These are phyloP conservation scores for Neoarthrinium moseri DNA, from an alignment of 2,329 filamentous ascomycete genomes.

Conservation along the genomic window DNA sequence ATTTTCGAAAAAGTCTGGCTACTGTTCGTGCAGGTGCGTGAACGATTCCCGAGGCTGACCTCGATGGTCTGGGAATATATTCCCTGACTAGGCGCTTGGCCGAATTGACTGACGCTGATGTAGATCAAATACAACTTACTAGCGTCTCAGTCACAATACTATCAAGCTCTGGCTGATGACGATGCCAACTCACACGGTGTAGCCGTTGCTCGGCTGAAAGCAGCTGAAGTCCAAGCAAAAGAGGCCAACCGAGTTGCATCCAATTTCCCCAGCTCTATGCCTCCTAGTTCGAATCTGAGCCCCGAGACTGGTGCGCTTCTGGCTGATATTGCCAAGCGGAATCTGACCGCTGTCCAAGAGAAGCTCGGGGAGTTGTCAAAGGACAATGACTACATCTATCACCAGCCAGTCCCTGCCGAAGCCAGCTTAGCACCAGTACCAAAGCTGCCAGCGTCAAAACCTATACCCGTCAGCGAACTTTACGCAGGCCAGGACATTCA, in stretches of 20 bases:
- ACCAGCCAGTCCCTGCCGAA: constrained; percentile 85
- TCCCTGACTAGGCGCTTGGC: too few relatives aligned
- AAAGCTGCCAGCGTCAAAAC: constrained; percentile 92
- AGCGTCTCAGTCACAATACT: constrained; percentile 86
- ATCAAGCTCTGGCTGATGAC: constrained; percentile 86
- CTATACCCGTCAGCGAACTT: constrained; percentile 92
- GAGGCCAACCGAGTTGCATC: constrained; percentile 76
- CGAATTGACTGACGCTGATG: too few relatives aligned
- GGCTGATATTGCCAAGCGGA: constrained; percentile 80
- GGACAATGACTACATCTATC: constrained; percentile 98
- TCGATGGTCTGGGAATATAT: too few relatives aligned
- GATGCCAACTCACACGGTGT: constrained; percentile 85
- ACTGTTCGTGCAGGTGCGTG: constrained; percentile 70
- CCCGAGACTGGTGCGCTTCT: constrained; percentile 75
- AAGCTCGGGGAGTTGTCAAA: constrained; percentile 75
- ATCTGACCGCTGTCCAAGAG: constrained; percentile 76
- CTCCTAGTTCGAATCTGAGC: constrained; percentile 78
- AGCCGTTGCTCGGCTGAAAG: constrained; percentile 78
- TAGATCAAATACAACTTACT: constrained; percentile 79
- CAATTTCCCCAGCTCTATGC: constrained; percentile 76
- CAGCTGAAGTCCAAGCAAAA: constrained; percentile 75
- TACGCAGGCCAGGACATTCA: constrained; percentile 98
- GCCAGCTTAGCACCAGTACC: constrained; percentile 77
- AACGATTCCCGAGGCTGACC: too few relatives aligned
- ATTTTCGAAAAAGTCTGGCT: constrained; percentile 96